Evolutionary conservation across 2,329 filamentous ascomycete species (phyloP).

Genomic region (Neonectria hederae): DNA sequence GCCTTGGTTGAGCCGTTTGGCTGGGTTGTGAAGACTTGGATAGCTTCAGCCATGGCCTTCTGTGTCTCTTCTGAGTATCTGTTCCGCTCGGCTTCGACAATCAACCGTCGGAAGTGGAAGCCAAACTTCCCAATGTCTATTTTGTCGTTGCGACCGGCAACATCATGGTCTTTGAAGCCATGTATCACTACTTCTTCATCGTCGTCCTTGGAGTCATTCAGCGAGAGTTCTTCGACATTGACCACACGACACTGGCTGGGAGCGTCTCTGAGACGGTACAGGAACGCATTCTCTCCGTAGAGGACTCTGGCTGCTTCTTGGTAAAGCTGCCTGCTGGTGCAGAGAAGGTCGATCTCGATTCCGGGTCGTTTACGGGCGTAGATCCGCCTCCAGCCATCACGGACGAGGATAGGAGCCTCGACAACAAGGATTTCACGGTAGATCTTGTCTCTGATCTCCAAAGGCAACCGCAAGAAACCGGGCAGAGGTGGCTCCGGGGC

Average conservation of each 20-base stretch:
- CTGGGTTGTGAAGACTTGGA: conserved; percentile 48
- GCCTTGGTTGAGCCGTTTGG: conserved; percentile 25
- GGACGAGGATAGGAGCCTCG: conserved; percentile 45
- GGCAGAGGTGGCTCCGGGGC: neutral
- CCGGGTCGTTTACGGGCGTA: conserved; percentile 42
- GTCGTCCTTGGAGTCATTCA: conserved; percentile 23
- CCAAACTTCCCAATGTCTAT: conserved; percentile 50
- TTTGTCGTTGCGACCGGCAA: conserved; percentile 30
- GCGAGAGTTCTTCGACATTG: conserved; percentile 24
- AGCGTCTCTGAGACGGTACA: conserved; percentile 56
- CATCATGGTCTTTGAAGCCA: neutral
- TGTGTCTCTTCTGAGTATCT: conserved; percentile 43
- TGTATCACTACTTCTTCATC: neutral
- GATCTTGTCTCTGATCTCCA: conserved; percentile 45
- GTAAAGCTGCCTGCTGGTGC: conserved; percentile 46
- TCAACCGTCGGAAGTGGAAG: conserved; percentile 52
- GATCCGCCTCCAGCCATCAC: conserved; percentile 47
- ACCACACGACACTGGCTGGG: conserved; percentile 22
- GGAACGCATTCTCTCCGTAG: conserved; percentile 59
- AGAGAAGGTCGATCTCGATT: conserved; percentile 51
- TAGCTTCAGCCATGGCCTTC: conserved; percentile 48
- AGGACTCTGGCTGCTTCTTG: conserved; percentile 53
- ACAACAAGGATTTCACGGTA: conserved; percentile 47
- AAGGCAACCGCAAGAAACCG: conserved; percentile 36
- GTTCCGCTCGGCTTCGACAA: conserved; percentile 55